A percentile compares a stretch with the other conserved stretches of the same genome.
Conservation (phyloP, 495 filamentous ascomycete genomes). For the Rhizodiscina lignyota region DNA sequence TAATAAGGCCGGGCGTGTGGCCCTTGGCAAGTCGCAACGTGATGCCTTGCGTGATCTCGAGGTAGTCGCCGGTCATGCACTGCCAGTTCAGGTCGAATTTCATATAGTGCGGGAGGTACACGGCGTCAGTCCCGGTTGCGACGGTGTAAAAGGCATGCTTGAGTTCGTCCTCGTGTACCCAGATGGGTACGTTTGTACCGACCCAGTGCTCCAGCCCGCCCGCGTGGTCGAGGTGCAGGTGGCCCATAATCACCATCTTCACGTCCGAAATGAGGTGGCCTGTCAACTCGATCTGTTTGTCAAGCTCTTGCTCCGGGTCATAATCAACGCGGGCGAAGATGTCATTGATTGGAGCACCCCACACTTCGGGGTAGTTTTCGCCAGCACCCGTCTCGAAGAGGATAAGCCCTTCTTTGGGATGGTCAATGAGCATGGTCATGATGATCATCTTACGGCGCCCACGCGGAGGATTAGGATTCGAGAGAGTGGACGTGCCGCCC, state of each 20-base stretch:
- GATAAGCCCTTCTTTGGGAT: constrained; percentile 32
- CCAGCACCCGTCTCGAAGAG: constrained; percentile 36
- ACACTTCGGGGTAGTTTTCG: constrained; percentile 25
- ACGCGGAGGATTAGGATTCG: constrained; percentile 9
- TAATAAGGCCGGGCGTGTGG: constrained; percentile 23
- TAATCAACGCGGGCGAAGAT: constrained; percentile 31
- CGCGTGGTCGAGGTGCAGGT: constrained; percentile 37
- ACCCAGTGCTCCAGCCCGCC: constrained; percentile 34
- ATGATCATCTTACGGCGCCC: constrained; percentile 26
- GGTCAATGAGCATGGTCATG: constrained; percentile 30
- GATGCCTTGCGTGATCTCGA: constrained; percentile 24
- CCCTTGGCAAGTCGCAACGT: constrained; percentile 24
- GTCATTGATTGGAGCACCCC: constrained; percentile 24
- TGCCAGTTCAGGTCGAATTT: constrained; percentile 14
- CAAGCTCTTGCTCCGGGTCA: constrained; percentile 24
- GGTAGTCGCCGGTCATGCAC: constrained; percentile 10
- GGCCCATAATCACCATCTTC: constrained; percentile 35
- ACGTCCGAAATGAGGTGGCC: constrained; percentile 34
- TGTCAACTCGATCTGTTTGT: constrained; percentile 27
- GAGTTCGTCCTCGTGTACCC: constrained; percentile 34
- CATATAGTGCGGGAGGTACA: constrained; percentile 29
- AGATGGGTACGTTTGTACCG: constrained; percentile 32
- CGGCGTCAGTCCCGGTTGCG: constrained; percentile 27
- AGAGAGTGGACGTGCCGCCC: constrained; percentile 10
- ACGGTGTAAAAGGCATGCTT: constrained; percentile 31